Evolutionary conservation across 192 early-diverging fungal genomes (phyloP), one percentile per base, ranked within the genome.

Genomic region (Dissophora globulifera): DNA sequence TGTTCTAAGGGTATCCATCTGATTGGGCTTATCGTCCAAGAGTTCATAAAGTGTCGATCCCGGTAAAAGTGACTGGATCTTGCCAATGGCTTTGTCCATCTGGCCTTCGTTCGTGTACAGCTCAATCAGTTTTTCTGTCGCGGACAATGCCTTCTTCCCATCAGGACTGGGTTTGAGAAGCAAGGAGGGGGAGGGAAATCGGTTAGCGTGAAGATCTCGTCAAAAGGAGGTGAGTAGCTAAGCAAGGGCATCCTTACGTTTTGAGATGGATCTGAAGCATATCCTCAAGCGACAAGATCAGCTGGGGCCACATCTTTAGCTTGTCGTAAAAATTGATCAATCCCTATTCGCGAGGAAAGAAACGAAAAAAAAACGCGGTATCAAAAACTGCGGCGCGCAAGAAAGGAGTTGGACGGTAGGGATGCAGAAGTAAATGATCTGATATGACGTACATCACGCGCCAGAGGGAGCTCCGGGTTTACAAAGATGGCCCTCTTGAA

Each of bases 301-400:
- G 33, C 31, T 83, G 68, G 9, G 33, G 35, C 62, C 75, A 83
- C 29, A 69, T 69, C 17, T 81, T 45, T 31, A 74, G 69, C 50
- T 82, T 84, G 29, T 93, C 91, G 54, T 89, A 89, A 33, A 93
- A 85, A 33, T 85, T 86, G 26, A 80, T 81, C 1, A 87, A 42
- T 17, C 90, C 90, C 78, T 85, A 64, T 50, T 8, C n/a, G n/a
- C n/a, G n/a, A n/a, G n/a, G 17, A 25, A 2, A 19, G 22, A 45
- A 51, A 2, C 0, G 26, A n/a, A 22, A 38, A 15, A 13, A 1
- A 51, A 23, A 1, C 6, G 19, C 15, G 33, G 58, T 51, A n/a
- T 45, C n/a, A 17, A 17, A 49, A 16, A 61, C 58, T 61, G 58
- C 58, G 33, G 58, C 47, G 20, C 42, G 1, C 9, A 31, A 29